Conservation (phyloP, 805 yeast genomes). For the Spencermartinsiella europaea region DNA sequence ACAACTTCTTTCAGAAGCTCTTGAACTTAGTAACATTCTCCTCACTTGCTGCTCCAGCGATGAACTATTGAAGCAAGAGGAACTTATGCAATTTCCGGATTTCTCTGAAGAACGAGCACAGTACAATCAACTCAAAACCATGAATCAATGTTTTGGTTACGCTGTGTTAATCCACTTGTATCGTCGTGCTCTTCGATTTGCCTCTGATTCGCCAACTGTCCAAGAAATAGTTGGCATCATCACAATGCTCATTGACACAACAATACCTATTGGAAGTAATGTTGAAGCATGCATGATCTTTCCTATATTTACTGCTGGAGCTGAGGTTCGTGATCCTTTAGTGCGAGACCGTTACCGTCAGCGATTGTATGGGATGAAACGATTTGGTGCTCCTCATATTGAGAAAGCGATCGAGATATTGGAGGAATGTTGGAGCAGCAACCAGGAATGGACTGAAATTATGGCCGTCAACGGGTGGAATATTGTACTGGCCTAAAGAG, state of each 20-base stretch:
- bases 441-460: constrained; percentile 48
- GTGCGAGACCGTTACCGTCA: constrained; percentile 35
- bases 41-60: constrained; percentile 22
- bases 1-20: constrained; percentile 33
- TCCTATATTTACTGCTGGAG: constrained; percentile 53
- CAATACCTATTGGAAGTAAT: constrained; percentile 43
- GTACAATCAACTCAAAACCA: constrained; percentile 35
- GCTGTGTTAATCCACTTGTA: constrained; percentile 54
- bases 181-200: constrained; percentile 48
- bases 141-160: constrained; percentile 47
- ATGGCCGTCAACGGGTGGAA: constrained; percentile 40
- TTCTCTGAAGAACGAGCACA: constrained; percentile 14
- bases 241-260: constrained; percentile 33
- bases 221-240: constrained; percentile 44
- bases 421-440: constrained; percentile 49
- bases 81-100: background rate
- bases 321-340: constrained; percentile 43
- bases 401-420: constrained; percentile 44
- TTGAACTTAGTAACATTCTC: constrained; percentile 37
- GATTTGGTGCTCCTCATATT: constrained; percentile 41
- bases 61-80: constrained; percentile 13
- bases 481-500: constrained; percentile 39
- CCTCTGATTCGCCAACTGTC: constrained; percentile 42
- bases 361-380: constrained; percentile 40
- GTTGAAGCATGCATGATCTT: constrained; percentile 54